Percentiles rank a stretch among this genome's conserved stretches.
These are phyloP conservation scores for Neonectria hederae DNA, from an alignment of 2,329 filamentous ascomycete species.

Conservation along the genomic window DNA sequence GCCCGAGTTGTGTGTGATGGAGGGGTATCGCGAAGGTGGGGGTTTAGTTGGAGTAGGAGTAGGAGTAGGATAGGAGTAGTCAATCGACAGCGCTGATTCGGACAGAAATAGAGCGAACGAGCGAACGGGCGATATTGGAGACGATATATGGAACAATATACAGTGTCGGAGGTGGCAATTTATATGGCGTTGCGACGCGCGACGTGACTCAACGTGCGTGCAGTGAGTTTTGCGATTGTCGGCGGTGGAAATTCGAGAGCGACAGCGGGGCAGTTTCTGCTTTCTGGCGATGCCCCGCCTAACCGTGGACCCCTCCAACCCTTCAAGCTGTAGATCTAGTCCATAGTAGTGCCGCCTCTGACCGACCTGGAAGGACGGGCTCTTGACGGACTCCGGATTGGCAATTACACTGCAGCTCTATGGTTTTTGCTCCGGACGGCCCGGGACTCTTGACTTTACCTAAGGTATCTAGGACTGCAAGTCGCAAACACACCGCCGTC, in stretches of 20 bases:
- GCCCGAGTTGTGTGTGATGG: slow-evolving; percentile 28
- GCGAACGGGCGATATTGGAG: neutral
- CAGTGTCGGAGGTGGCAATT: neutral
- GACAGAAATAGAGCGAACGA: neutral
- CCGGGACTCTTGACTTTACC: slow-evolving; percentile 3
- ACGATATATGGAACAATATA: neutral
- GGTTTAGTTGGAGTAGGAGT: slow-evolving; percentile 13
- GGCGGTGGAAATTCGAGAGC: slow-evolving; percentile 30
- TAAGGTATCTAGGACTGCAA: neutral
- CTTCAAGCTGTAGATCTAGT: slow-evolving; percentile 30
- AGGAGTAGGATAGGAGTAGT: neutral
- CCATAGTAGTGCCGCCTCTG: slow-evolving; percentile 40
- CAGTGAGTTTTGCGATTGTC: slow-evolving; percentile 22
- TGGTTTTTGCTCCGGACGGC: slow-evolving; percentile 1
- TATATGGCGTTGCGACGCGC: slow-evolving; percentile 2
- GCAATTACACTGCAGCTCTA: neutral
- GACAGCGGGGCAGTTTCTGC: slow-evolving; percentile 37
- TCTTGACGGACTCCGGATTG: slow-evolving; percentile 9
- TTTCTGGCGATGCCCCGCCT: slow-evolving; percentile 38
- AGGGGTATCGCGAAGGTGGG: slow-evolving; percentile 14
- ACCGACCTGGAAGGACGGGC: slow-evolving; percentile 35
- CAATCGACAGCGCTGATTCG: neutral
- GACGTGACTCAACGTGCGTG: slow-evolving; percentile 29
- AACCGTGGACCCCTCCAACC: slow-evolving; percentile 17
- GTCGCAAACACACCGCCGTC: neutral